phyloP scores from a whole-genome alignment of 2,329 filamentous ascomycete species.

The Fulvia fulva region DNA sequence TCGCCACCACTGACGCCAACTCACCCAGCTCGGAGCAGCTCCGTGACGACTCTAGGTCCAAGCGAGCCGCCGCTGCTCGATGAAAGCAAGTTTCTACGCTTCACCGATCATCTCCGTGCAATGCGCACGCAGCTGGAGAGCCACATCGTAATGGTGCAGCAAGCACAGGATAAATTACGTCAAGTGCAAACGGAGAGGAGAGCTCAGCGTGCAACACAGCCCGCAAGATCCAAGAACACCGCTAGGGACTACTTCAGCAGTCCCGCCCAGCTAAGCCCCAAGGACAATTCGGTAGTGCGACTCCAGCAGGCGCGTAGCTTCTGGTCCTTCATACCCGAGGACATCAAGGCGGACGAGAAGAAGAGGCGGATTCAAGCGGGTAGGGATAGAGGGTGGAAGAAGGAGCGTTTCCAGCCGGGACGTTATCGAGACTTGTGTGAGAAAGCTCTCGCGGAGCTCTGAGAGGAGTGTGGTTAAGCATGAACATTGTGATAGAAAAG shows the following conservation, averaged over 20 bases:
- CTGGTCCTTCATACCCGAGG: constrained; percentile 27
- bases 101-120: constrained; percentile 22
- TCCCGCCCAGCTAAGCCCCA: constrained; percentile 1
- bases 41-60: neutral
- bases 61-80: constrained; percentile 2
- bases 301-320: constrained; percentile 19
- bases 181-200: constrained; percentile 10
- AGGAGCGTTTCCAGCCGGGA: constrained; percentile 26
- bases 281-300: neutral
- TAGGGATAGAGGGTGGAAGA: constrained; percentile 26
- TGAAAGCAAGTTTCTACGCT: constrained; percentile 10
- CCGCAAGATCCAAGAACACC: constrained; percentile 1
- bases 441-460: constrained; percentile 30
- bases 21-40: neutral
- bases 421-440: constrained; percentile 28
- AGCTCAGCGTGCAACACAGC: neutral
- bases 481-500: neutral
- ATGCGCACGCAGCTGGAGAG: constrained; percentile 32
- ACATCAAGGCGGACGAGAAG: constrained; percentile 26
- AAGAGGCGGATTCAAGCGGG: constrained; percentile 27
- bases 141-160: constrained; percentile 34
- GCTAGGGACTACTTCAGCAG: constrained; percentile 4
- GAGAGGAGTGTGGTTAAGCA: neutral
- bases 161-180: constrained; percentile 18
- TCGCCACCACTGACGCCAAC: constrained; percentile 6